Percentiles rank a stretch among this genome's conserved stretches.
Conservation (phyloP, 2,329 filamentous ascomycete species). For the Diaporthe citri region DNA sequence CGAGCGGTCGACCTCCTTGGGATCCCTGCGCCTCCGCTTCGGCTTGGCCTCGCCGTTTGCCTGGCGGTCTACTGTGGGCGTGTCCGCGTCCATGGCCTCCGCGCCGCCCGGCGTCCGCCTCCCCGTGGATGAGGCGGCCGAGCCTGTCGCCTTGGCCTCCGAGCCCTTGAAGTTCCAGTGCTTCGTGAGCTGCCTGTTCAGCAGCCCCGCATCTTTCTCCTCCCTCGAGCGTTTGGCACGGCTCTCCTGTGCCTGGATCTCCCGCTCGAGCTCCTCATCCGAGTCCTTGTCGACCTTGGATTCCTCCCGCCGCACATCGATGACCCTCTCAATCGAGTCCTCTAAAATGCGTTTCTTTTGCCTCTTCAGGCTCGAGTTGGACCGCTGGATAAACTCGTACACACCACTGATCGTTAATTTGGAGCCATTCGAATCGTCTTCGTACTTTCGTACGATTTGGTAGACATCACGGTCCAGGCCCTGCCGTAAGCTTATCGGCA, state of each 20-base stretch:
- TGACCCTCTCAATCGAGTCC: slow-evolving; percentile 85
- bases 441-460: slow-evolving; percentile 81
- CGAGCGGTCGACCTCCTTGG: slow-evolving; percentile 67
- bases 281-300: slow-evolving; percentile 66
- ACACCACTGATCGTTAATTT: slow-evolving; percentile 70
- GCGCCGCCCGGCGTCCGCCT: slow-evolving; percentile 43
- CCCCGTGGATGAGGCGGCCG: slow-evolving; percentile 36
- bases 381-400: slow-evolving; percentile 84
- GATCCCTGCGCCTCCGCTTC: slow-evolving; percentile 73
- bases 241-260: slow-evolving; percentile 44
- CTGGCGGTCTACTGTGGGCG: slow-evolving; percentile 61
- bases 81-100: slow-evolving; percentile 44
- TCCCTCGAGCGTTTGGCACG: slow-evolving; percentile 41
- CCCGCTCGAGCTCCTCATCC: slow-evolving; percentile 56
- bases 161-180: slow-evolving; percentile 52
- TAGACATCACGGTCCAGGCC: slow-evolving; percentile 80
- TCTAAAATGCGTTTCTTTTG: slow-evolving; percentile 86
- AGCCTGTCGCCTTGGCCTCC: slow-evolving; percentile 39
- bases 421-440: slow-evolving; percentile 60
- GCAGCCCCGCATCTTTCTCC: slow-evolving; percentile 47
- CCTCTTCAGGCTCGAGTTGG: slow-evolving; percentile 88
- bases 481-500: slow-evolving; percentile 58
- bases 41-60: slow-evolving; percentile 74
- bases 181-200: slow-evolving; percentile 58
- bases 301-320: slow-evolving; percentile 79